Evolutionary conservation across 768 basidiomycete genomes (phyloP).

Genomic region (Tubosaeta sp.): DNA sequence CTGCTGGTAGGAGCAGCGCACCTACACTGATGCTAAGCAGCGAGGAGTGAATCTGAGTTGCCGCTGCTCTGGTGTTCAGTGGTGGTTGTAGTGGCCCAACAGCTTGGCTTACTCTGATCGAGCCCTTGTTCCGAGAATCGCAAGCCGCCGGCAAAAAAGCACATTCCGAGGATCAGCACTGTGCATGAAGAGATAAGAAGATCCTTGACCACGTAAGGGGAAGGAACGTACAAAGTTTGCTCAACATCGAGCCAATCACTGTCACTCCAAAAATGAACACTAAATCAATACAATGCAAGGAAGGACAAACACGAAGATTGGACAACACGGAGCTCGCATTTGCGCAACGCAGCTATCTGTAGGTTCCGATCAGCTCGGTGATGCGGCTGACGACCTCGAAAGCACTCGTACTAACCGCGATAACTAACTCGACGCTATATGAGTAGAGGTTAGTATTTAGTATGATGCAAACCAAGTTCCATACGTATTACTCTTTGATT

Average conservation of each 20-base stretch:
- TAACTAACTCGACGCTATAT: conserved; percentile 57
- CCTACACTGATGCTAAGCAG: conserved; percentile 75
- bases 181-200: conserved; percentile 5
- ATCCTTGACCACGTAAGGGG: background rate
- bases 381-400: background rate
- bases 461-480: conserved; percentile 22
- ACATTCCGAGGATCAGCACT: conserved; percentile 87
- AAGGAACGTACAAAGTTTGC: conserved; percentile 55
- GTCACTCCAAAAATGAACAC: conserved; percentile 6
- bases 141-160: conserved; percentile 81
- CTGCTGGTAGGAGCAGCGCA: conserved; percentile 73
- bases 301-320: conserved; percentile 65
- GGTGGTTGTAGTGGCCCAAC: background rate
- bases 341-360: conserved; percentile 69
- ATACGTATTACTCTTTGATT: conserved; percentile 60
- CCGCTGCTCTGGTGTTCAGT: conserved; percentile 29
- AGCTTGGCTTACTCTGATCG: conserved; percentile 51
- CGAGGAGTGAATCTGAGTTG: conserved; percentile 72
- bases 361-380: background rate
- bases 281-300: background rate
- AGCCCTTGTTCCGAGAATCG: conserved; percentile 80
- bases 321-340: conserved; percentile 78
- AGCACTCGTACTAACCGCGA: conserved; percentile 53
- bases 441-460: background rate
- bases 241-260: conserved; percentile 84